Conservation (phyloP, 2,329 filamentous ascomycete species). For the Trichophyton benhamiae region DNA sequence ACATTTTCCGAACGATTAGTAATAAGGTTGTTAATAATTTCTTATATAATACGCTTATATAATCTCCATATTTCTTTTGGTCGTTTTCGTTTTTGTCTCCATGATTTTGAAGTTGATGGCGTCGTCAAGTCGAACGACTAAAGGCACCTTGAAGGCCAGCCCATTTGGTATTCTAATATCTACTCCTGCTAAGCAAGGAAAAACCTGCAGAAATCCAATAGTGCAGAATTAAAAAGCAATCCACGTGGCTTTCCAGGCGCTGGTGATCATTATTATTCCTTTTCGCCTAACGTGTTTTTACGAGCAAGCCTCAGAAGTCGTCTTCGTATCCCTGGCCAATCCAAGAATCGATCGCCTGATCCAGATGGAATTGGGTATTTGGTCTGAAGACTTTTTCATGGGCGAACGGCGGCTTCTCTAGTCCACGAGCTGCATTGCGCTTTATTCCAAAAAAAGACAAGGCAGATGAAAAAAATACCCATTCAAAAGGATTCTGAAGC, state of each 20-base stretch:
- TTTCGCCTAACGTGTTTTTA: background rate
- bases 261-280: background rate
- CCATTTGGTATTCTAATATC: background rate
- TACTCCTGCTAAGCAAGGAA: background rate
- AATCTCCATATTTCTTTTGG: background rate
- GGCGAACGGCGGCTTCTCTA: background rate
- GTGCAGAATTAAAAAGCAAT: background rate
- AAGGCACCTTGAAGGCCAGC: background rate
- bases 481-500: background rate
- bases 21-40: no score
- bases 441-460: background rate
- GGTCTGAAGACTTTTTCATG: background rate
- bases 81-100: background rate
- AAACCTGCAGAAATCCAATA: background rate
- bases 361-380: background rate
- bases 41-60: background rate
- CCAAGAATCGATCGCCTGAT: no score
- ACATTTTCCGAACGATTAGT: background rate
- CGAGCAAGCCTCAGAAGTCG: background rate
- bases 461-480: background rate
- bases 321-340: background rate
- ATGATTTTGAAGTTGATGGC: background rate
- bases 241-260: background rate
- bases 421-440: background rate
- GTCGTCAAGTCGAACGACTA: background rate